Percentiles rank a stretch among this genome's conserved stretches.
Conservation (phyloP, 331 rosid species). For the Prunus yedoensis region DNA sequence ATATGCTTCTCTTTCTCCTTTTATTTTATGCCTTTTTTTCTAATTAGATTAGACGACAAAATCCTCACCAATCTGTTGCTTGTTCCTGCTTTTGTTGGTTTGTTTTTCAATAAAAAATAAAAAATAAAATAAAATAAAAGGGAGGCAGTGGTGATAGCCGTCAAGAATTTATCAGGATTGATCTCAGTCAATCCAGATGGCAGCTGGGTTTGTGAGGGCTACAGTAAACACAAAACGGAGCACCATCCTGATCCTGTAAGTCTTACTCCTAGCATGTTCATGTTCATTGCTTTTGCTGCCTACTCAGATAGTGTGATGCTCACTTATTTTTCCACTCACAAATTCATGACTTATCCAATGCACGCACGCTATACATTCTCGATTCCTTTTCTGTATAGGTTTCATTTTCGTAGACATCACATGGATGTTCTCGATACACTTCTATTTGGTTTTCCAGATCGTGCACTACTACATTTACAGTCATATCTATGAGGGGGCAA, state of each 20-base stretch:
- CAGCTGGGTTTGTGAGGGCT: slow-evolving; percentile 62
- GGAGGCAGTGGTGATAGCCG: slow-evolving; percentile 62
- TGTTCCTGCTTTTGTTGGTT: neutral
- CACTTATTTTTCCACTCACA: neutral
- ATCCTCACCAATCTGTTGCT: neutral
- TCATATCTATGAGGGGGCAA: neutral
- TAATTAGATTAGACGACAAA: neutral
- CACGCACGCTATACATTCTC: neutral
- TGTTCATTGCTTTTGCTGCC: neutral
- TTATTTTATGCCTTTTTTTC: neutral
- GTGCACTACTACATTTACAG: neutral
- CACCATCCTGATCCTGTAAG: slow-evolving; percentile 71
- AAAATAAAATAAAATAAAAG: slow-evolving; percentile 27
- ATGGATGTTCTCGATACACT: neutral
- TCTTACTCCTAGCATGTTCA: neutral
- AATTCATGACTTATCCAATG: neutral
- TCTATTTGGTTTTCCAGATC: neutral
- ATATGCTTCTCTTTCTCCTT: neutral
- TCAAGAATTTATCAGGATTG: slow-evolving; percentile 70
- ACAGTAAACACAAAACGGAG: slow-evolving; percentile 46
- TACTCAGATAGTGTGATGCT: neutral
- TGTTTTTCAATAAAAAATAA: neutral
- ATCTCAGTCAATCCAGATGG: slow-evolving; percentile 59
- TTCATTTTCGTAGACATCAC: neutral
- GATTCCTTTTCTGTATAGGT: neutral